These are phyloP conservation scores for Pseudodiploospora longispora DNA, from an alignment of 2,329 filamentous ascomycete genomes.

Conservation along the genomic window DNA sequence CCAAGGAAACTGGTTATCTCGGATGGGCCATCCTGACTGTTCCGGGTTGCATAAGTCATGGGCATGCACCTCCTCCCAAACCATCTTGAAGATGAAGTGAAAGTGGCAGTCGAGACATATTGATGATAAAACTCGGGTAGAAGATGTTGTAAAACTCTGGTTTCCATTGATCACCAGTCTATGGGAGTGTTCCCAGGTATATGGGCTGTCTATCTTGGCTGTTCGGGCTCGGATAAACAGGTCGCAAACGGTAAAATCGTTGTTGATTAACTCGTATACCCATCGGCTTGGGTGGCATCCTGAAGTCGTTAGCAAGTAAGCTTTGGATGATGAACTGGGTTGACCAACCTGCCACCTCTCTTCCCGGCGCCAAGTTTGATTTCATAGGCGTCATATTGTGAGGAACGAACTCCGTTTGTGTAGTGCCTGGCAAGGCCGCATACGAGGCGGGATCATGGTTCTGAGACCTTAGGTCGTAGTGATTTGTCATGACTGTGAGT, in stretches of 20 bases:
- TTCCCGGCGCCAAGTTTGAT: conserved; percentile 16
- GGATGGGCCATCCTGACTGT: conserved; percentile 26
- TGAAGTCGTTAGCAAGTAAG: conserved; percentile 12
- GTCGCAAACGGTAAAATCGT: conserved; percentile 27
- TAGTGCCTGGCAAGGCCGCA: conserved; percentile 24
- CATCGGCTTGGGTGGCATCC: conserved; percentile 33
- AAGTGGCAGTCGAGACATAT: conserved; percentile 34
- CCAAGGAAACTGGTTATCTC: conserved; percentile 28
- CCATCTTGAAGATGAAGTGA: conserved; percentile 32
- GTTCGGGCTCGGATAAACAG: conserved; percentile 26
- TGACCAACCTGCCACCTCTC: conserved; percentile 20
- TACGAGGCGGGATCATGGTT: conserved; percentile 21
- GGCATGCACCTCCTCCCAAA: conserved; percentile 22
- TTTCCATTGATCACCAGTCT: conserved; percentile 31
- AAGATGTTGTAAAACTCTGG: conserved; percentile 23
- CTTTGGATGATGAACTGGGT: neutral
- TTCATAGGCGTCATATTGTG: conserved; percentile 26
- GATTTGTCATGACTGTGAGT: conserved; percentile 16
- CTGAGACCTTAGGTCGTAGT: conserved; percentile 20
- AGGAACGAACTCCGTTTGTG: conserved; percentile 17
- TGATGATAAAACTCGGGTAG: conserved; percentile 23
- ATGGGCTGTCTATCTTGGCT: conserved; percentile 21
- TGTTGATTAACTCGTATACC: conserved; percentile 32
- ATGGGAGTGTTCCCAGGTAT: conserved; percentile 27
- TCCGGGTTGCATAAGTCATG: conserved; percentile 22